These are phyloP conservation scores for Macrotyloma uniflorum DNA, from an alignment of 306 rosid genomes.

Conservation along the genomic window DNA sequence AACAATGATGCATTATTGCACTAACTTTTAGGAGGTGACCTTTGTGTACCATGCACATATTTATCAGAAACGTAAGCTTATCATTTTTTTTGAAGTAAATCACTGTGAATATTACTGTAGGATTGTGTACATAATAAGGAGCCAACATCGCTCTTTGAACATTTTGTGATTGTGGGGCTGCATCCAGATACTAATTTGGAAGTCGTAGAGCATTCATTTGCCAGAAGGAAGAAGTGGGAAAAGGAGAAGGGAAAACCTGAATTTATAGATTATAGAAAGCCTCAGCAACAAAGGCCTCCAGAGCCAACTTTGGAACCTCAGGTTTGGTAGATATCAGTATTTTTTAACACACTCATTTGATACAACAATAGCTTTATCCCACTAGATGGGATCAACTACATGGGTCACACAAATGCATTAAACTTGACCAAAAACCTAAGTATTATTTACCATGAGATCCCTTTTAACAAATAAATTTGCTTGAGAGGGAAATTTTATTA, in stretches of 20 bases:
- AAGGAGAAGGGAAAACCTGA: conserved; percentile 55
- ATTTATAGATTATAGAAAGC: conserved; percentile 46
- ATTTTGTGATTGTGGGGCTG: conserved; percentile 90
- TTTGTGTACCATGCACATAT: conserved; percentile 34
- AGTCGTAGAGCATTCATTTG: conserved; percentile 69
- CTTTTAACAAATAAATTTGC: not conserved
- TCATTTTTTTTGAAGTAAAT: conserved; percentile 41
- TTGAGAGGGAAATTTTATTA: not conserved
- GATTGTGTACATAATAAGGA: conserved; percentile 64
- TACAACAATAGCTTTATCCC: not conserved
- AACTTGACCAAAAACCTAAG: not conserved
- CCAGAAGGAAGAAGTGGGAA: conserved; percentile 77
- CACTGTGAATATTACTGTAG: conserved; percentile 57
- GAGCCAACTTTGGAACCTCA: conserved; percentile 84
- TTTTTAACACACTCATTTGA: conserved; percentile 4
- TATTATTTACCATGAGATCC: not conserved
- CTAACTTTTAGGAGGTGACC: conserved; percentile 33
- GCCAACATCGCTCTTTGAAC: conserved; percentile 88
- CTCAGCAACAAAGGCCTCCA: conserved; percentile 55
- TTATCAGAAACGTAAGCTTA: conserved; percentile 34
- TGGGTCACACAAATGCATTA: not conserved
- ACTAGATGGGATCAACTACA: not conserved
- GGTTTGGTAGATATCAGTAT: conserved; percentile 54
- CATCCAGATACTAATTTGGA: conserved; percentile 84
- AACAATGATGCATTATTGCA: conserved; percentile 8